These are phyloP conservation scores for Tremella mesenterica DNA, from an alignment of 768 basidiomycete genomes.

Conservation along the genomic window DNA sequence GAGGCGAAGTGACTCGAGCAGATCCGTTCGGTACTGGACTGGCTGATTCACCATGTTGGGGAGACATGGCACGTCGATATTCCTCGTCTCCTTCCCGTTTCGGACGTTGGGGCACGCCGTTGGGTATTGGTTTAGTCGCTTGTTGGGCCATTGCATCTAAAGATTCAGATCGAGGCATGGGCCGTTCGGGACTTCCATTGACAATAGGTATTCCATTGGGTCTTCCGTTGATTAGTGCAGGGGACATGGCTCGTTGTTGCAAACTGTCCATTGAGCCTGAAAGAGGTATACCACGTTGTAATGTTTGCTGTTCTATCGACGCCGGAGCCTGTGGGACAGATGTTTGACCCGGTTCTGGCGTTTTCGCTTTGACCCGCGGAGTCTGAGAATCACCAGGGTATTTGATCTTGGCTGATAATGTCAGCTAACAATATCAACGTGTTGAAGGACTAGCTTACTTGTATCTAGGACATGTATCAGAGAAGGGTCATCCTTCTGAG, in stretches of 20 bases:
- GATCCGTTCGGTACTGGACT: constrained; percentile 21
- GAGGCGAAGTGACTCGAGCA: constrained; percentile 23
- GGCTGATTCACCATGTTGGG: constrained; percentile 42
- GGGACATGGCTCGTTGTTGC: neutral
- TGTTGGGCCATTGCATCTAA: constrained; percentile 1
- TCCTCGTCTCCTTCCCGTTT: constrained; percentile 38
- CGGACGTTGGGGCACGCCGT: constrained; percentile 46
- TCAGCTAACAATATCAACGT: constrained; percentile 3
- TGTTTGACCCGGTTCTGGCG: neutral
- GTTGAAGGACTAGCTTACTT: constrained; percentile 52
- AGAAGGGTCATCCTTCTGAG: constrained; percentile 66
- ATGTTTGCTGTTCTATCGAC: neutral
- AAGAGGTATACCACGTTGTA: neutral
- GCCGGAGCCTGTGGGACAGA: neutral
- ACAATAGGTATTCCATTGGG: neutral
- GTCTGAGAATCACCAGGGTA: constrained; percentile 13
- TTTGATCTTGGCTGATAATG: constrained; percentile 47
- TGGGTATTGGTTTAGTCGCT: constrained; percentile 23
- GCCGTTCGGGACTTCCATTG: neutral
- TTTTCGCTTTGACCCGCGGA: constrained; percentile 5
- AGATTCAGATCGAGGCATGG: constrained; percentile 18
- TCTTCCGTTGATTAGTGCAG: neutral
- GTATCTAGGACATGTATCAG: constrained; percentile 90
- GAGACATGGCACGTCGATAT: constrained; percentile 57
- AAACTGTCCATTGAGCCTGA: neutral